Conservation (phyloP, 352 stramenopile species). For the Phytopythium ostracodes region DNA sequence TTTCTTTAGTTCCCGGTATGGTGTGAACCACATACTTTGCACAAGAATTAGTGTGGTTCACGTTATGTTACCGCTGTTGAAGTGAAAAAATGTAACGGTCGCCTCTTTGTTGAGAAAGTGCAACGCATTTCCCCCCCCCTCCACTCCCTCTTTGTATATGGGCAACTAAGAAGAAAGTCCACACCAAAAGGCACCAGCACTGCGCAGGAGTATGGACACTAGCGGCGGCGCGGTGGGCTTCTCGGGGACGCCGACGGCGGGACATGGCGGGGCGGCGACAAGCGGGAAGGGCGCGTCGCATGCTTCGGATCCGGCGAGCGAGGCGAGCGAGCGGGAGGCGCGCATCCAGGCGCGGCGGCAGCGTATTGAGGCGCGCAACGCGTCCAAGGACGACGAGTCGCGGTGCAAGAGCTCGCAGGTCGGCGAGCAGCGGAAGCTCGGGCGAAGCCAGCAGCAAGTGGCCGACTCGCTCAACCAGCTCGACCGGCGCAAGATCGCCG, state of each 20-base stretch:
- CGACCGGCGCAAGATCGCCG: slow-evolving; percentile 61
- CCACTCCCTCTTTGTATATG: background rate
- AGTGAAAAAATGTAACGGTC: background rate
- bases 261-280: background rate
- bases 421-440: slow-evolving; percentile 61
- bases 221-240: background rate
- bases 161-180: background rate
- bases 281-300: background rate
- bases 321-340: slow-evolving; percentile 49
- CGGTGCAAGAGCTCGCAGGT: slow-evolving; percentile 67
- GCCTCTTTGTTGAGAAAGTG: no score
- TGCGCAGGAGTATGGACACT: background rate
- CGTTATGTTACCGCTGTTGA: background rate
- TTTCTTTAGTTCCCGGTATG: background rate
- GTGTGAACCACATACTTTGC: background rate
- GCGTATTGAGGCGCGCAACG: slow-evolving; percentile 76
- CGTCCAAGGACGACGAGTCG: slow-evolving; percentile 73
- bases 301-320: slow-evolving; percentile 14
- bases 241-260: background rate
- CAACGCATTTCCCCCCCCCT: no score
- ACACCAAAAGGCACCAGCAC: no score
- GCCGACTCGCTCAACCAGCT: slow-evolving; percentile 75
- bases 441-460: slow-evolving; percentile 71
- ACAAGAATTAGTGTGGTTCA: background rate
- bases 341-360: slow-evolving; percentile 59